phyloP scores from a whole-genome alignment of 2,329 filamentous ascomycete species.

The Macrophomina pseudophaseolina region DNA sequence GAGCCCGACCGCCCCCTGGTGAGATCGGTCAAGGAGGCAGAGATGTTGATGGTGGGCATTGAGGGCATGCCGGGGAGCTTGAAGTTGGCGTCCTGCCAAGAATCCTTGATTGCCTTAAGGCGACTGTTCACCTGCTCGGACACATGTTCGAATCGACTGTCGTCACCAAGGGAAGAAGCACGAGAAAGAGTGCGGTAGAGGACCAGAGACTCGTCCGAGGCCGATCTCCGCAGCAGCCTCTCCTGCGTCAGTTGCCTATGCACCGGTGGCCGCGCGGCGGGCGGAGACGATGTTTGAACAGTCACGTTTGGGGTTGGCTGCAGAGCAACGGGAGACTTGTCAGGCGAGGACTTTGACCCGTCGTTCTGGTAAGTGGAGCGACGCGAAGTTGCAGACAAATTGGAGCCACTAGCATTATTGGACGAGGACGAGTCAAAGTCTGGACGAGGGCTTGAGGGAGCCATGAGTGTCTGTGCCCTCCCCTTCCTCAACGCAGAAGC shows the following conservation, averaged over 20 bases:
- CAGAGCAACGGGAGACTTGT: constrained; percentile 24
- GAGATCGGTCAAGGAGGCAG: constrained; percentile 21
- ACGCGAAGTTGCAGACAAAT: background rate
- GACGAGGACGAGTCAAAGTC: background rate
- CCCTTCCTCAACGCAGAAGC: background rate
- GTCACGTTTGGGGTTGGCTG: constrained; percentile 21
- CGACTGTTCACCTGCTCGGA: constrained; percentile 86
- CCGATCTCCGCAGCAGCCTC: constrained; percentile 61
- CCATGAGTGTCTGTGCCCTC: constrained; percentile 7
- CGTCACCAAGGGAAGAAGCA: constrained; percentile 83
- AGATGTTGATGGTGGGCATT: constrained; percentile 47
- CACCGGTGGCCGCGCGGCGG: constrained; percentile 27
- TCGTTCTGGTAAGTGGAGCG: constrained; percentile 20
- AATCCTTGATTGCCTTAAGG: constrained; percentile 88
- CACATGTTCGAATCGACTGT: constrained; percentile 78
- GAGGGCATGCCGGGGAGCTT: constrained; percentile 57
- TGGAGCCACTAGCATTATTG: constrained; percentile 1
- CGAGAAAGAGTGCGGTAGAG: constrained; percentile 76
- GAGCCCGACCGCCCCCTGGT: constrained; percentile 11
- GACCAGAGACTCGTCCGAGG: constrained; percentile 77
- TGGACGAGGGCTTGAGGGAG: background rate
- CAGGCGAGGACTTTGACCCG: background rate
- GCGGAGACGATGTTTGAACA: background rate
- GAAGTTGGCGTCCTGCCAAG: constrained; percentile 81
- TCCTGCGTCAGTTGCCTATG: constrained; percentile 23